Conservation (phyloP, 441 rosid species). For the Lepidium campestre region DNA sequence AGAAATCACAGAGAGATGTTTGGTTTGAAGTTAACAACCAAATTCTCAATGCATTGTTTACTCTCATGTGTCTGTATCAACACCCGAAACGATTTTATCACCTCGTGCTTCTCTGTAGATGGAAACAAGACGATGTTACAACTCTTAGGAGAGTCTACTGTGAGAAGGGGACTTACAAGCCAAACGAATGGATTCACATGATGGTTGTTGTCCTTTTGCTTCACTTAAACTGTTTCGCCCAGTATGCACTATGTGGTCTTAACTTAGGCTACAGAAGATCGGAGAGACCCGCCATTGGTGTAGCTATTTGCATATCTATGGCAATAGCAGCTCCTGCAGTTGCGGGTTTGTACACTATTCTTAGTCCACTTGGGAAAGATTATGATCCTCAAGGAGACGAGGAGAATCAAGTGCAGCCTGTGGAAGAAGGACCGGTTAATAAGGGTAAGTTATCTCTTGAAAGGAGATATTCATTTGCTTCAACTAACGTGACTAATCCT, state of each 20-base stretch:
- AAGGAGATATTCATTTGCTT: conserved; percentile 67
- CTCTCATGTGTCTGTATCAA: conserved; percentile 84
- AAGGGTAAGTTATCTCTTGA: conserved; percentile 31
- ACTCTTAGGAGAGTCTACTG: conserved; percentile 69
- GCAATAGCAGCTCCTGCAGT: conserved; percentile 85
- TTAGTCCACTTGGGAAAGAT: conserved; percentile 85
- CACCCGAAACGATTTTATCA: conserved; percentile 86
- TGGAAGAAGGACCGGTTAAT: conserved; percentile 20
- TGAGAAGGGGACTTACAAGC: conserved; percentile 75
- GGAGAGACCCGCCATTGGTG: conserved; percentile 74
- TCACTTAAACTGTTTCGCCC: conserved; percentile 86
- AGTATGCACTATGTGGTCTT: conserved; percentile 82
- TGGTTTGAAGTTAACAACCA: conserved; percentile 97
- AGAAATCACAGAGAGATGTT: conserved; percentile 56
- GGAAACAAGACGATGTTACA: conserved; percentile 61
- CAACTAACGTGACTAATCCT: conserved; percentile 39
- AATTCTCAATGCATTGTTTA: conserved; percentile 79
- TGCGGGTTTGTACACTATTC: conserved; percentile 67
- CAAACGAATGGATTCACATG: conserved; percentile 83
- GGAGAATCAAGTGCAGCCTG: conserved; percentile 48
- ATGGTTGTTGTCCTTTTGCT: conserved; percentile 73
- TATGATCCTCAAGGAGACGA: conserved; percentile 50
- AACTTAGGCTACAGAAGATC: conserved; percentile 78
- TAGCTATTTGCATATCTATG: conserved; percentile 63
- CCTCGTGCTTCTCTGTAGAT: conserved; percentile 72